phyloP scores from a whole-genome alignment of 139 green algal genomes.

The Medakamo hakoo region DNA sequence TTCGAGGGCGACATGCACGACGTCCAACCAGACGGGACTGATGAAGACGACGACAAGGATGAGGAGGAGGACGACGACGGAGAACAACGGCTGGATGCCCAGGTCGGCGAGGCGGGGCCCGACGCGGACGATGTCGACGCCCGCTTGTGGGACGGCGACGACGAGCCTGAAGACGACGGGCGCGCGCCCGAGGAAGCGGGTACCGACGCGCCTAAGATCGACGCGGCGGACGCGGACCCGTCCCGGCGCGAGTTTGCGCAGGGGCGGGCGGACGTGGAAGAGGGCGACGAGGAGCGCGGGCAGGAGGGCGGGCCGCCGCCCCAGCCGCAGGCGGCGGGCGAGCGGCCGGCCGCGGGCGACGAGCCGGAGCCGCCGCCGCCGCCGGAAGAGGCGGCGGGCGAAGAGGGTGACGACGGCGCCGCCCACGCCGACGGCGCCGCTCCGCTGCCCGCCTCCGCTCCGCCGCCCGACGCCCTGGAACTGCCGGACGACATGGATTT shows the following conservation, averaged over 20 bases:
- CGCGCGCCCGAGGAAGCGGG: slow-evolving; percentile 32
- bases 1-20: slow-evolving; percentile 83
- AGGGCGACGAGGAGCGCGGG: slow-evolving; percentile 51
- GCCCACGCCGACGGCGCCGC: background rate
- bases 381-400: slow-evolving; percentile 8
- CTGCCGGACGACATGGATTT: slow-evolving; percentile 68
- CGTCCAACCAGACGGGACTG: slow-evolving; percentile 23
- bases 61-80: slow-evolving; percentile 43
- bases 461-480: slow-evolving; percentile 52
- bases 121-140: slow-evolving; percentile 75
- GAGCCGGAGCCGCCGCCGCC: slow-evolving; percentile 16
- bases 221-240: background rate
- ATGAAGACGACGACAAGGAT: slow-evolving; percentile 41
- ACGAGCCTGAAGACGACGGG: slow-evolving; percentile 28
- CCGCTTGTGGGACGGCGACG: slow-evolving; percentile 65
- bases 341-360: slow-evolving; percentile 11
- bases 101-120: slow-evolving; percentile 64
- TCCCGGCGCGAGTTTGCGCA: slow-evolving; percentile 6
- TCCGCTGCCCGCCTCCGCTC: background rate
- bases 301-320: slow-evolving; percentile 47
- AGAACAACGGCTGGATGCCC: slow-evolving; percentile 33
- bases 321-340: slow-evolving; percentile 17
- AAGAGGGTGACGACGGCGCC: slow-evolving; percentile 14
- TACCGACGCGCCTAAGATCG: background rate
- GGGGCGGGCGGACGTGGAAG: slow-evolving; percentile 19